Evolutionary conservation across 1,284 basidiomycete species (phyloP).

Genomic region (Boletellus dicymbophilus): DNA sequence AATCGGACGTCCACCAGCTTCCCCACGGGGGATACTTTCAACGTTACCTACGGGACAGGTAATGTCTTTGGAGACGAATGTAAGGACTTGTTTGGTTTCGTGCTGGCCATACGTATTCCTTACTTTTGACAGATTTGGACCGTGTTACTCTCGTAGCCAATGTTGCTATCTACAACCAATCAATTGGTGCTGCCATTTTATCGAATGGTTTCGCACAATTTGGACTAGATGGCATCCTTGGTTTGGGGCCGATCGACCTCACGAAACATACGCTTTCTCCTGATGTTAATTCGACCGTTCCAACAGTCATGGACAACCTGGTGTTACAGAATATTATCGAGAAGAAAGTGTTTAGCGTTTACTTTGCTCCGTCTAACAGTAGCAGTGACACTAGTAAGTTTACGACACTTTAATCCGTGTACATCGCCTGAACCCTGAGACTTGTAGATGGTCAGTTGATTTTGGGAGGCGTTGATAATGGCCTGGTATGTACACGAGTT

Average conservation of each 20-base stretch:
- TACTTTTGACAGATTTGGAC: conserved; percentile 20
- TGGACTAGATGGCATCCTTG: conserved; percentile 25
- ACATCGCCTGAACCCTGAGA: background rate
- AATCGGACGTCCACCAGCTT: conserved; percentile 22
- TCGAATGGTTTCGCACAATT: conserved; percentile 2
- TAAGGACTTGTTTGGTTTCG: background rate
- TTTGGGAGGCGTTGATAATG: conserved; percentile 24
- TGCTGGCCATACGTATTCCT: background rate
- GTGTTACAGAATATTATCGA: conserved; percentile 17
- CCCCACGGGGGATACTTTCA: conserved; percentile 25
- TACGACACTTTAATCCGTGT: background rate
- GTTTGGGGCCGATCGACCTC: conserved; percentile 27
- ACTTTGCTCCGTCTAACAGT: conserved; percentile 23
- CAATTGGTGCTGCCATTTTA: conserved; percentile 24
- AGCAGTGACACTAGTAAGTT: conserved; percentile 22
- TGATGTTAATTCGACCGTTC: conserved; percentile 8
- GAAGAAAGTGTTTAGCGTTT: conserved; percentile 22
- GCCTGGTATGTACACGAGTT: conserved; percentile 15
- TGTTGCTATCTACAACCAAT: conserved; percentile 26
- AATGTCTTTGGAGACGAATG: conserved; percentile 27
- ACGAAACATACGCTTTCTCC: conserved; percentile 14
- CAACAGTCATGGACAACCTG: conserved; percentile 30
- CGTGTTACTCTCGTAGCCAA: conserved; percentile 17
- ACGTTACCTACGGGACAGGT: conserved; percentile 24
- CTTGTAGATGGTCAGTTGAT: conserved; percentile 27